These are phyloP conservation scores for Aspergillus quadrilineatus DNA, from an alignment of 2,329 filamentous ascomycete genomes.

Conservation along the genomic window DNA sequence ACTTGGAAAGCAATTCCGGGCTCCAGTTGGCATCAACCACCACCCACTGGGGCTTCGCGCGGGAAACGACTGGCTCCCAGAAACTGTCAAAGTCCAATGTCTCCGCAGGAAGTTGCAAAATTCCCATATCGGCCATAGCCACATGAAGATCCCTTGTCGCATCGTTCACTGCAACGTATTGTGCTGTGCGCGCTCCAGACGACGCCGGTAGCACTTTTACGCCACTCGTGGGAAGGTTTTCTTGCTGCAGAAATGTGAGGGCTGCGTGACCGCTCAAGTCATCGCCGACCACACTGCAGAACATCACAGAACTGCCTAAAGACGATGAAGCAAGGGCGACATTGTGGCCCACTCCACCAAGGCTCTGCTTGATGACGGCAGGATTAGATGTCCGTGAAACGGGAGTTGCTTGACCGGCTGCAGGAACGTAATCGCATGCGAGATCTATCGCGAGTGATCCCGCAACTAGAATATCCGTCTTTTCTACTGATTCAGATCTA, in stretches of 20 bases:
- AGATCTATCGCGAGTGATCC: constrained; percentile 89
- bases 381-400: constrained; percentile 79
- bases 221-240: constrained; percentile 62
- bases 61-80: constrained; percentile 62
- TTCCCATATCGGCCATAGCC: constrained; percentile 94
- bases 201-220: constrained; percentile 58
- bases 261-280: constrained; percentile 76
- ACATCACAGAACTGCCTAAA: constrained; percentile 63
- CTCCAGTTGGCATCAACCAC: constrained; percentile 89
- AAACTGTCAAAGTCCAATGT: constrained; percentile 47
- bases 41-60: constrained; percentile 68
- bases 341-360: constrained; percentile 91
- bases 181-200: constrained; percentile 69
- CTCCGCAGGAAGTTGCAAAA: constrained; percentile 58
- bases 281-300: constrained; percentile 79
- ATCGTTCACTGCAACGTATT: constrained; percentile 90
- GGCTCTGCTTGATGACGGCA: constrained; percentile 72
- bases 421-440: constrained; percentile 71
- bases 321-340: constrained; percentile 80
- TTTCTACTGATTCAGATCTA: constrained; percentile 19
- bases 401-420: constrained; percentile 38
- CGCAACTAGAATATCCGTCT: constrained; percentile 74
- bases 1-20: constrained; percentile 62
- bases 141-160: constrained; percentile 77
- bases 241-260: constrained; percentile 61